phyloP scores from a whole-genome alignment of 2,329 filamentous ascomycete genomes.

The Teratosphaeria nubilosa region DNA sequence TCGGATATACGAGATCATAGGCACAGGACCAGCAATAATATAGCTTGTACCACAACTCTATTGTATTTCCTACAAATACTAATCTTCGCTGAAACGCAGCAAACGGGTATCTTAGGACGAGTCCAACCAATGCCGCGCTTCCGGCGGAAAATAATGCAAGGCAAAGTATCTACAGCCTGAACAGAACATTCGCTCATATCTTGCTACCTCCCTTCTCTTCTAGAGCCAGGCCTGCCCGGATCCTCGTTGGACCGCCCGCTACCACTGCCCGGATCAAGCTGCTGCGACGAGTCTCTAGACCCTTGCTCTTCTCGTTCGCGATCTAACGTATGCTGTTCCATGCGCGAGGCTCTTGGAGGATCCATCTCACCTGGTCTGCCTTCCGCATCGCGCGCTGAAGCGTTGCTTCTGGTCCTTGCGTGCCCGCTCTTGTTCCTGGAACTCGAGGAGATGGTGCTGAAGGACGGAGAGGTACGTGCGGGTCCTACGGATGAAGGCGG shows the following conservation, averaged over 20 bases:
- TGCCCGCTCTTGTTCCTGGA: conserved; percentile 47
- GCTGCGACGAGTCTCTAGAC: background rate
- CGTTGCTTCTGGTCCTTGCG: conserved; percentile 55
- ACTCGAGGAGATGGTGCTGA: conserved; percentile 46
- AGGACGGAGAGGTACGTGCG: conserved; percentile 39
- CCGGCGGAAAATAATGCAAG: background rate
- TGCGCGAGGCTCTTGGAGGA: conserved; percentile 2
- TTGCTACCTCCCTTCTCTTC: background rate
- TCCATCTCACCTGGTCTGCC: conserved; percentile 10
- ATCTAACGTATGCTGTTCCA: background rate
- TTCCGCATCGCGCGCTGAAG: conserved; percentile 33
- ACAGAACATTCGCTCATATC: background rate
- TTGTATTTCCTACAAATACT: background rate
- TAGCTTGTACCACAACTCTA: background rate
- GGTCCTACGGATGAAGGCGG: conserved; percentile 39
- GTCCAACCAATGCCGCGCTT: background rate
- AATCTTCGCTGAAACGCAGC: background rate
- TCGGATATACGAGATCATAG: background rate
- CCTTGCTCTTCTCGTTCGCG: conserved; percentile 1
- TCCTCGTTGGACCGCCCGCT: conserved; percentile 1
- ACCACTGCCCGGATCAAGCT: background rate
- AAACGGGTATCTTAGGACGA: conserved; percentile 1
- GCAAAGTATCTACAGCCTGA: background rate
- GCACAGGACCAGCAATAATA: background rate
- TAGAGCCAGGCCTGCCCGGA: background rate